Conservation (phyloP, 805 yeast species). For the Yamadazyma takamatsuzukensis region DNA sequence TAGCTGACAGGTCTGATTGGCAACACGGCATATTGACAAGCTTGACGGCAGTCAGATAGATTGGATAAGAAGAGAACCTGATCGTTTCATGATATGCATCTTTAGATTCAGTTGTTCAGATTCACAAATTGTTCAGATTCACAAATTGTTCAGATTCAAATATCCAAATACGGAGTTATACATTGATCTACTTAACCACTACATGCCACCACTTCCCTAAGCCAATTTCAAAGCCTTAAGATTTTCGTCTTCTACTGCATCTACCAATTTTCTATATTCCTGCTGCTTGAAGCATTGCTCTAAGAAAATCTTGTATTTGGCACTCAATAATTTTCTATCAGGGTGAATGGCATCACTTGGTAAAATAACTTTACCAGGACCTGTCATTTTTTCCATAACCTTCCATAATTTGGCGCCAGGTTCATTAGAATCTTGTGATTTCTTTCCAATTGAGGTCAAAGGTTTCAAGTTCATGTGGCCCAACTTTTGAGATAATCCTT, state of each 20-base stretch:
- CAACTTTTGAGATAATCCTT: constrained; percentile 47
- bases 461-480: constrained; percentile 35
- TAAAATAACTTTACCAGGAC: constrained; percentile 72
- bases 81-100: too few relatives aligned
- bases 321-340: constrained; percentile 67
- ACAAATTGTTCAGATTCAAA: too few relatives aligned
- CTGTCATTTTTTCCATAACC: constrained; percentile 79
- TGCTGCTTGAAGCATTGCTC: constrained; percentile 85
- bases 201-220: constrained; percentile 2
- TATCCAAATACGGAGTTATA: too few relatives aligned
- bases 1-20: too few relatives aligned
- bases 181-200: too few relatives aligned
- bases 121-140: too few relatives aligned
- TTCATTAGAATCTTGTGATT: constrained; percentile 16
- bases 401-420: constrained; percentile 76
- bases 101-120: too few relatives aligned
- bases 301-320: constrained; percentile 80
- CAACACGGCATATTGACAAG: too few relatives aligned
- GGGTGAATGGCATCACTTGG: constrained; percentile 59
- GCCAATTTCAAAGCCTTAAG: constrained; percentile 10
- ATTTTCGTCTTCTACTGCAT: constrained; percentile 34
- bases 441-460: constrained; percentile 27
- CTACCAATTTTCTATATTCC: constrained; percentile 69
- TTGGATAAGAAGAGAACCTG: too few relatives aligned
- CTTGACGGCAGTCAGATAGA: too few relatives aligned